These are phyloP conservation scores for Pestalotiopsis sp. DNA, from an alignment of 2,329 filamentous ascomycete species.

Conservation along the genomic window DNA sequence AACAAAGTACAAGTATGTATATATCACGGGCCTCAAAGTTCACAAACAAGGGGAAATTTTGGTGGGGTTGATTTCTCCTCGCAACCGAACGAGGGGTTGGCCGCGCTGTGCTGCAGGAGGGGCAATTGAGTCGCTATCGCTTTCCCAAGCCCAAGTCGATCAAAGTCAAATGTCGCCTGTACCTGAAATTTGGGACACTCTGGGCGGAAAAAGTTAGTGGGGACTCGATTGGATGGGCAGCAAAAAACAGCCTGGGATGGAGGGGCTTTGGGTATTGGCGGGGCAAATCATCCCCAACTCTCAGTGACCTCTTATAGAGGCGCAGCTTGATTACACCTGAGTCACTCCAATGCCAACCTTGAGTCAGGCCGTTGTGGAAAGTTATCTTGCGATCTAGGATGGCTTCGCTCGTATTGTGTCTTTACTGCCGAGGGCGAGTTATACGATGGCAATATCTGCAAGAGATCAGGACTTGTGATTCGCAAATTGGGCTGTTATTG, in stretches of 20 bases:
- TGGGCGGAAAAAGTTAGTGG: not conserved
- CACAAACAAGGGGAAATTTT: constrained; percentile 6
- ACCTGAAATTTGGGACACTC: not conserved
- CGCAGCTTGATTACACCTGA: not conserved
- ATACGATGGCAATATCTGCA: too few species aligned
- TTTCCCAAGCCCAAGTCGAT: not conserved
- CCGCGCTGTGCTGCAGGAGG: not conserved
- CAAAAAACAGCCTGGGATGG: not conserved
- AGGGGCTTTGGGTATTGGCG: not conserved
- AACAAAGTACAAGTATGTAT: not conserved
- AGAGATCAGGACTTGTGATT: too few species aligned
- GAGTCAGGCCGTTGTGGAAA: not conserved
- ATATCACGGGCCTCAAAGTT: not conserved
- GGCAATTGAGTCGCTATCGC: not conserved
- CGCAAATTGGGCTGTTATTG: too few species aligned
- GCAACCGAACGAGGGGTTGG: not conserved
- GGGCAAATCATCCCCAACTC: not conserved
- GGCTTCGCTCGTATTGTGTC: not conserved
- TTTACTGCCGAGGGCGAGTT: not conserved
- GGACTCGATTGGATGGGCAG: not conserved
- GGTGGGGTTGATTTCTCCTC: constrained; percentile 1
- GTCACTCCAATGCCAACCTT: not conserved
- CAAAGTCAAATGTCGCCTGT: not conserved
- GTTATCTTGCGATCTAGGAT: not conserved
- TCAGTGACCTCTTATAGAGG: not conserved